Evolutionary conservation across 2,329 filamentous ascomycete species (phyloP), one percentile per base, ranked within the genome.

Genomic region (Alternaria brassicae): DNA sequence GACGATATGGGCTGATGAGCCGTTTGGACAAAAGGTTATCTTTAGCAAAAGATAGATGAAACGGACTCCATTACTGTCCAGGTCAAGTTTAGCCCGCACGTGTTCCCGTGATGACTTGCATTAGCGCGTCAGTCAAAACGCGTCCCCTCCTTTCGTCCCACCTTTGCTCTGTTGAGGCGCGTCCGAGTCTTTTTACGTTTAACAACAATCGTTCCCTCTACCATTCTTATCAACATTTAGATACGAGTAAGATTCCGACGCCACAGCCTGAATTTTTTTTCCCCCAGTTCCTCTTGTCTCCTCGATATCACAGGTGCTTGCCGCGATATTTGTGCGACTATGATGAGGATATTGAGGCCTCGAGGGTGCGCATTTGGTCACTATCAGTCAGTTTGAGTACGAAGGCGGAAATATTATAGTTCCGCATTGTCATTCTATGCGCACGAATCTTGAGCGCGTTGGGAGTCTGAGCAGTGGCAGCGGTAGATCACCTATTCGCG

Each of bases 91-190:
- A 30, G 21, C 9, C 7, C 21, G 7, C 51, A 40, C 51, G 39
- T 53, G 28, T 45, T 66, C 72, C 65, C 64, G 63, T 74, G 72
- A 74, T 65, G 44, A 59, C 56, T 61, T 59, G 63, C 62, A 67
- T 65, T 73, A 73, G 73, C 71, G 68, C 58, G 64, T 42, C 3
- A 50, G 52, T 55, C 47, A 47, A 59, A 57, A 51, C 57, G 60
- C 58, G 56, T 34, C 53, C 51, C 62, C 61, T 40, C 50, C 17
- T 21, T 50, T 23, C 34, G 49, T 47, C 50, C 10, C 17, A 47
- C 21, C 40, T 8, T 19, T 6, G 28, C 19, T 48, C 19, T 47
- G 34, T 50, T 25, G 30, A 30, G 25, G 44, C 19, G 25, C 41
- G 21, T 39, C 10, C 27, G 13, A 23, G n/a, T 19, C 36, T 40